phyloP scores from a whole-genome alignment of 306 rosid genomes.

The Acacia confusa region DNA sequence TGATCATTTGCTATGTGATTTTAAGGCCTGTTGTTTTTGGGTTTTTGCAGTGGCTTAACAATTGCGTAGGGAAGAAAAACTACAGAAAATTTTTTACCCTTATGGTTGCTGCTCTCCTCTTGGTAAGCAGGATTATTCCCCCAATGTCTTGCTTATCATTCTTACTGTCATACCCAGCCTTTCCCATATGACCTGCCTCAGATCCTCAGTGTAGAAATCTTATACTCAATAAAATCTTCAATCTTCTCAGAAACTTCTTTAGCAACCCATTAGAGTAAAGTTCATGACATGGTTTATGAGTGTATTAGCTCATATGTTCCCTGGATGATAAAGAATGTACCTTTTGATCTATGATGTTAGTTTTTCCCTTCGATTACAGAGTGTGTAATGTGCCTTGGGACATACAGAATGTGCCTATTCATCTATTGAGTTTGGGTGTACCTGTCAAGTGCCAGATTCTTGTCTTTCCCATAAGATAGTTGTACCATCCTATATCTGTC shows the following conservation, averaged over 20 bases:
- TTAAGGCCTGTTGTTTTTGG: constrained; percentile 24
- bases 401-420: constrained; percentile 3
- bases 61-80: constrained; percentile 87
- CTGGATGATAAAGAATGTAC: constrained; percentile 10
- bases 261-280: not conserved
- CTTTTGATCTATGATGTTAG: not conserved
- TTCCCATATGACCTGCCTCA: not conserved
- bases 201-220: not conserved
- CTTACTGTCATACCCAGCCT: constrained; percentile 3
- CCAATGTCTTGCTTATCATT: constrained; percentile 24
- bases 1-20: constrained; percentile 19
- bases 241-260: not conserved
- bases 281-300: not conserved
- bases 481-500: constrained; percentile 30
- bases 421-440: not conserved
- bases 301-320: not conserved
- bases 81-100: constrained; percentile 90
- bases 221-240: constrained; percentile 11
- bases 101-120: constrained; percentile 89
- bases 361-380: constrained; percentile 14
- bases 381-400: constrained; percentile 9
- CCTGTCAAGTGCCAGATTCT: constrained; percentile 18
- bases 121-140: constrained; percentile 69
- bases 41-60: constrained; percentile 92
- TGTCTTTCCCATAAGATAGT: not conserved